A percentile compares a stretch with the other conserved stretches of the same genome.
Evolutionary conservation across 176 grass and related monocot species (phyloP).

Genomic region (Aegilops umbellulata): DNA sequence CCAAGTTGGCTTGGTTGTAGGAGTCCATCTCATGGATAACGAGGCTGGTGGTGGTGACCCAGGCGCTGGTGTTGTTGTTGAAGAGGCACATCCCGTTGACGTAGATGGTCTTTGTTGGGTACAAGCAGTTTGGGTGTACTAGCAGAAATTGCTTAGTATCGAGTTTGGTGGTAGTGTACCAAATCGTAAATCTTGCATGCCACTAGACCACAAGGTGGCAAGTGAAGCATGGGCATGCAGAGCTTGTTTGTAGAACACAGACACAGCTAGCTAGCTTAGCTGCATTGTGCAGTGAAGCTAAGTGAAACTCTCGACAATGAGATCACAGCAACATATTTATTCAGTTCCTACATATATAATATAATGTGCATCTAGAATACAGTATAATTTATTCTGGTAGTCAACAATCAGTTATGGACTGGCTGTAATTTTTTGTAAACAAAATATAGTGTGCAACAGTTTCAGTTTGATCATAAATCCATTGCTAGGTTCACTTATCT

Average conservation of each 20-base stretch:
- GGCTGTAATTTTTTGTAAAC: too few species aligned
- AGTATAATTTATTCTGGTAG: too few species aligned
- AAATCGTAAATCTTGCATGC: neutral
- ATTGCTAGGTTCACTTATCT: too few species aligned
- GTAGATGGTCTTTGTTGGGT: conserved; percentile 81
- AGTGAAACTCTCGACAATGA: neutral
- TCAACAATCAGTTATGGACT: too few species aligned
- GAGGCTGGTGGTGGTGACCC: conserved; percentile 18
- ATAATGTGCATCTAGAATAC: neutral
- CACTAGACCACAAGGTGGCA: conserved; percentile 16
- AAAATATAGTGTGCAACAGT: too few species aligned
- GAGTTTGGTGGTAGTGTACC: neutral
- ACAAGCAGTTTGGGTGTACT: conserved; percentile 41
- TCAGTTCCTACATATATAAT: neutral
- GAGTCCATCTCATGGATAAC: too few species aligned
- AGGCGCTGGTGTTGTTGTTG: conserved; percentile 1
- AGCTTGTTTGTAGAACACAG: neutral
- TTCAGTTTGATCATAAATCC: too few species aligned
- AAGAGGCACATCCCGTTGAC: conserved; percentile 17
- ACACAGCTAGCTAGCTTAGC: neutral
- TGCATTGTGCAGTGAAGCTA: neutral
- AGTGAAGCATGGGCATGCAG: conserved; percentile 1
- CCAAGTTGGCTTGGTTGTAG: conserved; percentile 55
- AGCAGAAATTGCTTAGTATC: neutral
- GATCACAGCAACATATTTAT: neutral